Base-by-base conservation (phyloP, 768 basidiomycete genomes). In the Boletus eberwhitei region DNA sequence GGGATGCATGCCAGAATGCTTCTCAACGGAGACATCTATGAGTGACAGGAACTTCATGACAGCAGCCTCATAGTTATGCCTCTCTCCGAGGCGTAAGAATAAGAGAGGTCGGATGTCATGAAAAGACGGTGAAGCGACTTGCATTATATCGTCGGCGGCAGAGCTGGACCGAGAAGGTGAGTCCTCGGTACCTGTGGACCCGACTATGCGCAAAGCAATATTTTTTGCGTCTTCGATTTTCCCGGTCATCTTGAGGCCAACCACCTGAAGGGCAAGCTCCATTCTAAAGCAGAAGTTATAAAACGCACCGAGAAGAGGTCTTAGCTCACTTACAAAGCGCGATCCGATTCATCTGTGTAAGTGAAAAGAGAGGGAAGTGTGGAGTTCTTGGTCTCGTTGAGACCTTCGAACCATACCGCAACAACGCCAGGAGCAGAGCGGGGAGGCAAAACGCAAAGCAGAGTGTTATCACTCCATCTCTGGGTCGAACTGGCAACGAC, bases 171-270 rank as follows among this genome's bases (percentile, higher is more conserved):
- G 51, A 0, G 59, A 65, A 16, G 77, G 71, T 3, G 79, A 72
- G 48, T 73, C 73, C 49, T 86, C 83, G 31, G 73, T 72, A 24
- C 80, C 83, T n/a, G 84, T 75, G 51, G 78, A 86, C 37, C 90
- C 88, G 31, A 97, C 90, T 59, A 97, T 97, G 31, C 93, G 82
- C 82, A 94, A 86, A 14, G 94, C 94, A 36, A 97, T 89, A 54
- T 93, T 90, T 71, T 90, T 88, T 3, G 94, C 93, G 50, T 94
- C 91, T 62, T 95, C 93, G 29, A 96, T 86, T 65, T 93, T 90
- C 45, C 94, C 94, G 0, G 93, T 96, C 91, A 97, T 95, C 76
- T 96, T 94, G 59, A 97, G 75, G 0, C 95, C 95, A 17, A 98
- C 93, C 14, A 96, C 93, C 66, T 96, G 93, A 4, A 98, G 77